Percentiles rank a stretch among this genome's conserved stretches.
These are phyloP conservation scores for Saitozyma sp. DNA, from an alignment of 768 basidiomycete genomes.

Conservation along the genomic window DNA sequence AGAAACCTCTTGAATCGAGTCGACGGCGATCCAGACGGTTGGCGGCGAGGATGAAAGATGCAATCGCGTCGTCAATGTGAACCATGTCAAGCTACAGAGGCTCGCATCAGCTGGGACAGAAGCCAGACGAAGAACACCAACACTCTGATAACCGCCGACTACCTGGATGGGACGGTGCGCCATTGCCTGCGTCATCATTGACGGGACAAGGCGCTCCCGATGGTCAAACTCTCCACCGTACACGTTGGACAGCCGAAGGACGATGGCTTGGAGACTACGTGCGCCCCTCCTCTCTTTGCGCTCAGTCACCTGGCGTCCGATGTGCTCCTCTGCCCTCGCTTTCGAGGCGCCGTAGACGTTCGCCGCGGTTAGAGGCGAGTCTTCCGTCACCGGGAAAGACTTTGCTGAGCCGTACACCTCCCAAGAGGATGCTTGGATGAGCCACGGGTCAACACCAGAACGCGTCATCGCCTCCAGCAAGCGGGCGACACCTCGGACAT, in stretches of 20 bases:
- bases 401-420: conserved; percentile 22
- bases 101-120: too few relatives aligned
- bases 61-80: conserved; percentile 38
- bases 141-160: conserved; percentile 30
- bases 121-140: background rate
- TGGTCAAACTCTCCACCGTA: conserved; percentile 40
- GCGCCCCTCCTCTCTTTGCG: conserved; percentile 1
- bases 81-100: conserved; percentile 34
- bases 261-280: conserved; percentile 13
- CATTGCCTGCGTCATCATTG: conserved; percentile 33
- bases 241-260: conserved; percentile 37
- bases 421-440: conserved; percentile 28
- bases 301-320: conserved; percentile 6
- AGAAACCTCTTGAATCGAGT: background rate
- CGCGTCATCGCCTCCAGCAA: conserved; percentile 19
- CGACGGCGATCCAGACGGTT: conserved; percentile 21
- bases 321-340: conserved; percentile 24
- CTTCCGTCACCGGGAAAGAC: conserved; percentile 16
- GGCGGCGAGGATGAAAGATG: conserved; percentile 33
- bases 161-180: conserved; percentile 40
- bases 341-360: conserved; percentile 38
- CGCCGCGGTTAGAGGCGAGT: conserved; percentile 18
- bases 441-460: too few relatives aligned
- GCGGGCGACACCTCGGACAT: conserved; percentile 31
- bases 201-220: conserved; percentile 39